Conservation (phyloP, 2,329 filamentous ascomycete species). For the Cladosporium sp. region DNA sequence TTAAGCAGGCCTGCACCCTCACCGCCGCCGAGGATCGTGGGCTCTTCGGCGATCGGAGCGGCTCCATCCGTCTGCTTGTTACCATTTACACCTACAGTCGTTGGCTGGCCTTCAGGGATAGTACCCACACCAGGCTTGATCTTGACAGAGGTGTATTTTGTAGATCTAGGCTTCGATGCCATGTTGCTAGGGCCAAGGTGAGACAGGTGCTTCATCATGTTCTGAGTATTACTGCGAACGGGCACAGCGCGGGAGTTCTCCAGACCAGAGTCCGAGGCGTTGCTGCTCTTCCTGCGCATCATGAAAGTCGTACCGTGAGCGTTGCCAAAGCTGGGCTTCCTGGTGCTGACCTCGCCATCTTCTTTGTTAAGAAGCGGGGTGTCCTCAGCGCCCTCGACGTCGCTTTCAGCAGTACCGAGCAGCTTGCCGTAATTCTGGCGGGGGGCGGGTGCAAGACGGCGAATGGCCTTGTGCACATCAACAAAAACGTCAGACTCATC, state of each 20-base stretch:
- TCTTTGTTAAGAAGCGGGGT: conserved; percentile 25
- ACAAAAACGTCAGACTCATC: conserved; percentile 98
- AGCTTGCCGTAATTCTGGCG: conserved; percentile 46
- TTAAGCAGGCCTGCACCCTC: conserved; percentile 49
- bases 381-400: conserved; percentile 21
- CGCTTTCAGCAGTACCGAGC: conserved; percentile 15
- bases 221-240: conserved; percentile 47
- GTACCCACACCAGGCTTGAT: conserved; percentile 53
- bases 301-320: conserved; percentile 35
- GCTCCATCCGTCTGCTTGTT: neutral
- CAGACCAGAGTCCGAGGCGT: conserved; percentile 28
- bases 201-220: conserved; percentile 54
- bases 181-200: conserved; percentile 60
- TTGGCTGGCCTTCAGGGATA: conserved; percentile 34
- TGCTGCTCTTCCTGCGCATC: conserved; percentile 41
- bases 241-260: conserved; percentile 28
- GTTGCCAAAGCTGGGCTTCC: conserved; percentile 31
- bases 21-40: conserved; percentile 43
- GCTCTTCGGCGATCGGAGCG: neutral
- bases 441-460: conserved; percentile 78
- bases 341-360: conserved; percentile 16
- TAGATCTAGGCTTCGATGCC: conserved; percentile 53
- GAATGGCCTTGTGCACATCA: conserved; percentile 96
- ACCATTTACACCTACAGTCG: conserved; percentile 12
- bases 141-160: conserved; percentile 57